Percentiles rank a stretch among this genome's conserved stretches.
Conservation (phyloP, 2,329 filamentous ascomycete species). For the Botrytis sinoallii region DNA sequence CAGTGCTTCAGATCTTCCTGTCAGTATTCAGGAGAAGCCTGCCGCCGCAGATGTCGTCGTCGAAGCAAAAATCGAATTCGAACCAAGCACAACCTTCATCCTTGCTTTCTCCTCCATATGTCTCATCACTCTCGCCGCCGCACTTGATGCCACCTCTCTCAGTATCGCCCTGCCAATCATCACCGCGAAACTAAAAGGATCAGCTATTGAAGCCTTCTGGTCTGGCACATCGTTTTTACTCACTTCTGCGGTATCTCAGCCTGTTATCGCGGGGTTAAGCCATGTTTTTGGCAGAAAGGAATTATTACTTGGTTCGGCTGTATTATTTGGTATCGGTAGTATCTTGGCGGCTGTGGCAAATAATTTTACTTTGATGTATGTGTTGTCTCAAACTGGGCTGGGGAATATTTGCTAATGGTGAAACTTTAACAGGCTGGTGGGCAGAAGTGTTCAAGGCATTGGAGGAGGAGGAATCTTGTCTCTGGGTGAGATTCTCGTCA, state of each 20-base stretch:
- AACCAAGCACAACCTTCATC: conserved; percentile 29
- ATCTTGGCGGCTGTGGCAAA: conserved; percentile 40
- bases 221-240: conserved; percentile 68
- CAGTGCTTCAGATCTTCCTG: not conserved
- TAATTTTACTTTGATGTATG: conserved; percentile 38
- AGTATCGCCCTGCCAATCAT: conserved; percentile 59
- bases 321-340: conserved; percentile 42
- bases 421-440: conserved; percentile 36
- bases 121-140: conserved; percentile 58
- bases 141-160: conserved; percentile 63
- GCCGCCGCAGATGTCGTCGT: too few relatives aligned
- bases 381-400: not conserved
- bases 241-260: conserved; percentile 60
- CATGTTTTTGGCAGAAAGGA: conserved; percentile 44
- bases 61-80: conserved; percentile 24
- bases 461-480: conserved; percentile 51
- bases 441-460: conserved; percentile 47
- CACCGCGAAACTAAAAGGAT: conserved; percentile 49
- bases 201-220: conserved; percentile 65
- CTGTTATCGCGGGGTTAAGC: conserved; percentile 42
- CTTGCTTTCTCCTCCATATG: conserved; percentile 33
- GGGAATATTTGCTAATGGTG: not conserved
- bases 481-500: conserved; percentile 46
- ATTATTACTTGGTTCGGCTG: conserved; percentile 27
- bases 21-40: not conserved